phyloP scores from a whole-genome alignment of 192 early-diverging fungal genomes.

The Coemansia sp. region DNA sequence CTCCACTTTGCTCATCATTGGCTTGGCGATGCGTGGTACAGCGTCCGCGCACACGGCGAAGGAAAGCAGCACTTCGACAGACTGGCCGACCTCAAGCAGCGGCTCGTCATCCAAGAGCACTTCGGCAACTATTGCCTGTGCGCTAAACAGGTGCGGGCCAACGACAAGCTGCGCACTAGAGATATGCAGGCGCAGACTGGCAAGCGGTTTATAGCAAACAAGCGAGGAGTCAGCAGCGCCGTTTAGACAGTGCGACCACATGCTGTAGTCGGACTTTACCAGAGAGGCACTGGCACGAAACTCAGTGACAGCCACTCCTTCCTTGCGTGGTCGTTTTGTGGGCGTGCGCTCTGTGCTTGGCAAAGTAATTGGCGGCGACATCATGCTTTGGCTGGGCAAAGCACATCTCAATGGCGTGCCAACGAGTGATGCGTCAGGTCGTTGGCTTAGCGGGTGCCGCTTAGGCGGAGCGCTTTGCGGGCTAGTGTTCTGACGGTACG shows the following conservation, averaged over 20 bases:
- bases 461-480: conserved; percentile 5
- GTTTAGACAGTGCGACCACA: conserved; percentile 47
- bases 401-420: neutral
- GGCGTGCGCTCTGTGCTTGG: conserved; percentile 9
- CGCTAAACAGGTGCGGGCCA: conserved; percentile 32
- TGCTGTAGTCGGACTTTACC: conserved; percentile 31
- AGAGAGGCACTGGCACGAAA: conserved; percentile 9
- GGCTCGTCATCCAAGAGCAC: neutral
- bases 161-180: conserved; percentile 10
- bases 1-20: neutral
- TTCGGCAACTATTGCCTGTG: conserved; percentile 12
- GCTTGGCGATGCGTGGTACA: conserved; percentile 22
- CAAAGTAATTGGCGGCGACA: neutral
- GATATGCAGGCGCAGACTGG: conserved; percentile 18
- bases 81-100: conserved; percentile 12
- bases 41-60: conserved; percentile 33
- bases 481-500: conserved; percentile 11
- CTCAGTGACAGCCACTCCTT: conserved; percentile 23
- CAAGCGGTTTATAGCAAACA: conserved; percentile 16
- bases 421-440: neutral
- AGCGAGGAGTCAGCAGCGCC: conserved; percentile 12
- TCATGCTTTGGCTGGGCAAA: neutral
- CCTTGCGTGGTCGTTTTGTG: conserved; percentile 30
- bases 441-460: conserved; percentile 26
- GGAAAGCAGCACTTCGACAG: conserved; percentile 33